Conservation (phyloP, 805 yeast genomes). For the Metschnikowia proteae region DNA sequence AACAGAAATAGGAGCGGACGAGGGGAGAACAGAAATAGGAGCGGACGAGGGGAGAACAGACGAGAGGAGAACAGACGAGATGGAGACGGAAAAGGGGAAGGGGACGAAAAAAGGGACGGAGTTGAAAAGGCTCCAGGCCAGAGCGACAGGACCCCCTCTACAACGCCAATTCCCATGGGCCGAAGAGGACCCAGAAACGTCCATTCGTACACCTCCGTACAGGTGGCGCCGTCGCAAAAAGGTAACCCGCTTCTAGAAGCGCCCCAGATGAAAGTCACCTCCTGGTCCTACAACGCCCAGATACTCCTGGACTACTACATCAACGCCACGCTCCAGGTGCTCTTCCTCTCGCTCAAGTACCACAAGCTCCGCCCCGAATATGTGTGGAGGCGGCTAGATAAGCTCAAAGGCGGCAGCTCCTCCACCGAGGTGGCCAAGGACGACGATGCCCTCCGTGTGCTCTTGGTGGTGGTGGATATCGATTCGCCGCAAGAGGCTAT, state of each 20-base stretch:
- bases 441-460: conserved; percentile 46
- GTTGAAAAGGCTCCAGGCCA: background rate
- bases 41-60: background rate
- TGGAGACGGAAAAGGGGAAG: background rate
- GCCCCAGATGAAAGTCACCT: conserved; percentile 45
- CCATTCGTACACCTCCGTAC: conserved; percentile 31
- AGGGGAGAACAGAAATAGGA: background rate
- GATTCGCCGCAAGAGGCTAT: conserved; percentile 51
- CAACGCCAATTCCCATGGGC: background rate
- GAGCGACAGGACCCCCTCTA: too few relatives aligned
- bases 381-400: conserved; percentile 50
- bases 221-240: conserved; percentile 62
- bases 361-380: conserved; percentile 77
- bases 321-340: conserved; percentile 49
- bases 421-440: conserved; percentile 22
- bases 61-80: too few relatives aligned
- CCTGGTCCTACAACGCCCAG: conserved; percentile 52
- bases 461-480: conserved; percentile 63
- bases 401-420: conserved; percentile 36
- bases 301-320: conserved; percentile 61
- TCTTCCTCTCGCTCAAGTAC: conserved; percentile 66
- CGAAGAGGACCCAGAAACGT: conserved; percentile 9
- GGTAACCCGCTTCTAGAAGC: conserved; percentile 66
- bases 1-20: background rate
- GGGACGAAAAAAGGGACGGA: background rate